A percentile compares a stretch with the other conserved stretches of the same genome.
phyloP scores from a whole-genome alignment of 352 stramenopile species.

The Phytophthora crassamura region DNA sequence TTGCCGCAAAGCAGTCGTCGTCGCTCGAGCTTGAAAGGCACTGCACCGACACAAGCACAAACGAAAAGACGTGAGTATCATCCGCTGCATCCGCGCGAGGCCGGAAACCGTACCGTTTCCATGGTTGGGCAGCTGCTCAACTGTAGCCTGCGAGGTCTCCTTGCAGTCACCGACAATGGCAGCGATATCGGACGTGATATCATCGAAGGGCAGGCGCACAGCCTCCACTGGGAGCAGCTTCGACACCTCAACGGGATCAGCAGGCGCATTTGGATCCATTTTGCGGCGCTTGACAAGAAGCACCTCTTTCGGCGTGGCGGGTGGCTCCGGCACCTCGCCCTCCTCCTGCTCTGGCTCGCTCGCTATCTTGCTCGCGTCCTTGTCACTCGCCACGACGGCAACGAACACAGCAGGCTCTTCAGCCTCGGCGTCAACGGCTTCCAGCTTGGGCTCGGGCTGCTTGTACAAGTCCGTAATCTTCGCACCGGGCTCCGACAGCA shows the following conservation, averaged over 20 bases:
- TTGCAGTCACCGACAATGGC: conserved; percentile 55
- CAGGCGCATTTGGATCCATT: conserved; percentile 27
- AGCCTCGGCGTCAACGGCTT: background rate
- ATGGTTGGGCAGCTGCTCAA: conserved; percentile 32
- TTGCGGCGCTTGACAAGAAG: conserved; percentile 58
- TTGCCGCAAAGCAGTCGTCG: conserved; percentile 70
- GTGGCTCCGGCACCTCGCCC: conserved; percentile 33
- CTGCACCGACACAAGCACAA: conserved; percentile 25
- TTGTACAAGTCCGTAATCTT: conserved; percentile 18
- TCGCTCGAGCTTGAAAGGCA: conserved; percentile 55
- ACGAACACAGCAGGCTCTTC: conserved; percentile 17
- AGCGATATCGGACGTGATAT: conserved; percentile 62
- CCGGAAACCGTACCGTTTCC: conserved; percentile 38
- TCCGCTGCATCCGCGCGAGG: background rate
- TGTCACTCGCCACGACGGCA: conserved; percentile 19
- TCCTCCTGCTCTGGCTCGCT: conserved; percentile 31
- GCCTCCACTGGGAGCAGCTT: conserved; percentile 47
- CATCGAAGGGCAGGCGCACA: conserved; percentile 61
- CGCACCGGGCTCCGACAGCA: conserved; percentile 37
- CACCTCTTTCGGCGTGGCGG: conserved; percentile 7
- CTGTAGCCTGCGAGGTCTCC: conserved; percentile 29
- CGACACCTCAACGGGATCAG: conserved; percentile 28
- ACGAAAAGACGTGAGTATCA: conserved; percentile 8
- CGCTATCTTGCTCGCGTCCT: conserved; percentile 11
- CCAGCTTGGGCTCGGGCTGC: conserved; percentile 13